Percentiles rank a stretch among this genome's conserved stretches.
Evolutionary conservation across 2,329 filamentous ascomycete species (phyloP).

Genomic region (Arthrobotrys musiformis): DNA sequence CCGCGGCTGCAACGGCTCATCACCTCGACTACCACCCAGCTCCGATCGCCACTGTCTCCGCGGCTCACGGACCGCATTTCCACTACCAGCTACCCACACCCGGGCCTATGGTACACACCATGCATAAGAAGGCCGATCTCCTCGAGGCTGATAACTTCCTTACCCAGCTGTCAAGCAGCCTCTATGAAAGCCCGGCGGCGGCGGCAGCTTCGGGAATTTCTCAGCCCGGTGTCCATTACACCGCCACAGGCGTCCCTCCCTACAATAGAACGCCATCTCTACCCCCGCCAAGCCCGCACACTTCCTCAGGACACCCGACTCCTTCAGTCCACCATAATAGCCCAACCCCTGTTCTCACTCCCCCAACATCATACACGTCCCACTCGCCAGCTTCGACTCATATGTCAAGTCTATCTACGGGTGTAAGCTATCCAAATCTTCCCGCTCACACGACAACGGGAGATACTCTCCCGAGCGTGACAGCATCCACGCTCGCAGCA

Average conservation of each 20-base stretch:
- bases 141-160: conserved; percentile 94
- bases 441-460: conserved; percentile 73
- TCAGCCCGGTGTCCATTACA: conserved; percentile 50
- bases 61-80: conserved; percentile 63
- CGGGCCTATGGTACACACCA: conserved; percentile 76
- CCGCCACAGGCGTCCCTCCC: conserved; percentile 31
- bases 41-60: conserved; percentile 68
- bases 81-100: conserved; percentile 65
- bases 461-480: conserved; percentile 73
- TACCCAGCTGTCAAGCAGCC: conserved; percentile 93
- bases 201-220: conserved; percentile 74
- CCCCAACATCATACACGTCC: conserved; percentile 54
- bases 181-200: conserved; percentile 90
- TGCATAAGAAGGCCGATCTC: conserved; percentile 92
- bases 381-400: conserved; percentile 56
- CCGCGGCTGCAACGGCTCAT: conserved; percentile 57
- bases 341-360: conserved; percentile 54
- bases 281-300: conserved; percentile 49
- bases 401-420: conserved; percentile 56
- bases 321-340: conserved; percentile 52
- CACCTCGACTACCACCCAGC: conserved; percentile 68
- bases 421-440: conserved; percentile 78
- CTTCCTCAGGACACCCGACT: conserved; percentile 51
- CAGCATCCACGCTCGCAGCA: conserved; percentile 75
- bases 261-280: conserved; percentile 48